Conservation (phyloP, 306 rosid species). For the Rubus idaeus region DNA sequence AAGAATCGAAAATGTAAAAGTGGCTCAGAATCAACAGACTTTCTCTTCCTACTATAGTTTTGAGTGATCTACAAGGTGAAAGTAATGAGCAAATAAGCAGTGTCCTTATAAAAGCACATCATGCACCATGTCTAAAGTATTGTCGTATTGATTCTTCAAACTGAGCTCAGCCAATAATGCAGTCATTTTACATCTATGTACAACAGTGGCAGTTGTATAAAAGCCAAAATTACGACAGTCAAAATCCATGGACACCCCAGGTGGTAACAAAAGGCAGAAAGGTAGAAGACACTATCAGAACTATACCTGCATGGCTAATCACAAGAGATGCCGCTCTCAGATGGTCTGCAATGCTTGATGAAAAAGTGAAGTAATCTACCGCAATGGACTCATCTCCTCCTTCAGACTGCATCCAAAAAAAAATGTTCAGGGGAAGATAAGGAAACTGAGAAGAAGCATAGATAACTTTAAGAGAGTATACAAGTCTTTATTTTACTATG, state of each 20-base stretch:
- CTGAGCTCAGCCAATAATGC: background rate
- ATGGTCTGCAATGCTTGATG: slow-evolving; percentile 85
- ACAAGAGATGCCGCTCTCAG: slow-evolving; percentile 84
- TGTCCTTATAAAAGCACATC: background rate
- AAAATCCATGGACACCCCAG: background rate
- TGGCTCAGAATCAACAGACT: background rate
- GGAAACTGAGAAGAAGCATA: background rate
- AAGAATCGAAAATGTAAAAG: background rate
- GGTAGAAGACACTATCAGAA: background rate
- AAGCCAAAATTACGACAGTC: background rate
- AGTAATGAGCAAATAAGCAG: background rate
- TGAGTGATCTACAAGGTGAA: background rate
- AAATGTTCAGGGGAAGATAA: background rate
- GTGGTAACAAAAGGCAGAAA: background rate
- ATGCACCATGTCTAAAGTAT: background rate
- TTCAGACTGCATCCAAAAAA: slow-evolving; percentile 43
- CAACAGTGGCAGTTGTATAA: background rate
- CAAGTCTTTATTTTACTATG: background rate
- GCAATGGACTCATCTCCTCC: slow-evolving; percentile 53
- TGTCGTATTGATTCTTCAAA: background rate
- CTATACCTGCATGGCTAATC: slow-evolving; percentile 78
- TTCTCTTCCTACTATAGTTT: background rate
- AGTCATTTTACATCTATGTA: no score
- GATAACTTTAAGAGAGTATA: background rate
- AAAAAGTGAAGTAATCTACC: slow-evolving; percentile 78